phyloP scores from a whole-genome alignment of 2,329 filamentous ascomycete species.

The Coleophoma eucalyptorum region DNA sequence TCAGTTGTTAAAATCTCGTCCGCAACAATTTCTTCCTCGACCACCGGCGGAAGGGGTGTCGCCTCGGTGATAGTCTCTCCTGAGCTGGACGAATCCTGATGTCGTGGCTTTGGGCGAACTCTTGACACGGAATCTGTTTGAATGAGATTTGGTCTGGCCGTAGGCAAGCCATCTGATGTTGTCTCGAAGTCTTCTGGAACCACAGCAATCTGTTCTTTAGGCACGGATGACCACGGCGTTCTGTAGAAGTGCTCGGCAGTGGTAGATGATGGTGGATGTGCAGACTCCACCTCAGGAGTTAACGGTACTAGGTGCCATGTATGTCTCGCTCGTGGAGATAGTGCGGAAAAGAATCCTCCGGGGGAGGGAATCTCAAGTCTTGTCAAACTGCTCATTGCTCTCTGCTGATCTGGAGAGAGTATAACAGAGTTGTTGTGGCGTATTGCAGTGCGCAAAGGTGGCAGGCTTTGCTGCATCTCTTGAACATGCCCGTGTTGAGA shows the following conservation, averaged over 20 bases:
- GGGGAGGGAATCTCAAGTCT: slow-evolving; percentile 87
- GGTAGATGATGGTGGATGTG: slow-evolving; percentile 72
- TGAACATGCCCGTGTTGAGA: slow-evolving; percentile 34
- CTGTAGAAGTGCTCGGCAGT: slow-evolving; percentile 93
- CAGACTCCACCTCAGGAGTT: slow-evolving; percentile 42
- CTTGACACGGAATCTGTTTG: slow-evolving; percentile 32
- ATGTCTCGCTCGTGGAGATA: slow-evolving; percentile 70
- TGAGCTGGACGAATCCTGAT: slow-evolving; percentile 23
- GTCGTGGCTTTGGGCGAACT: slow-evolving; percentile 20
- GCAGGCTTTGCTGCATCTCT: slow-evolving; percentile 51
- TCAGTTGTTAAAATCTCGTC: slow-evolving; percentile 67
- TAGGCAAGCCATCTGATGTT: slow-evolving; percentile 60
- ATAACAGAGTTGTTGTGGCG: slow-evolving; percentile 32
- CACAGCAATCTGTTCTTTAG: slow-evolving; percentile 68
- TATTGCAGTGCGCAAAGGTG: slow-evolving; percentile 42
- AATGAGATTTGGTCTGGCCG: slow-evolving; percentile 52
- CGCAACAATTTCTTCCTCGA: slow-evolving; percentile 48
- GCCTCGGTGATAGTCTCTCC: slow-evolving; percentile 33
- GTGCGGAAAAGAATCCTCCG: slow-evolving; percentile 83
- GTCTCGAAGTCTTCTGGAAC: slow-evolving; percentile 34
- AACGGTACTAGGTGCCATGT: slow-evolving; percentile 71
- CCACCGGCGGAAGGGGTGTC: slow-evolving; percentile 20
- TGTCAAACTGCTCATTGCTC: slow-evolving; percentile 69
- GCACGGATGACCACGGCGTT: slow-evolving; percentile 63
- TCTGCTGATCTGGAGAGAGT: slow-evolving; percentile 46